These are phyloP conservation scores for Xylaria nigripes DNA, from an alignment of 495 filamentous ascomycete species.

Conservation along the genomic window DNA sequence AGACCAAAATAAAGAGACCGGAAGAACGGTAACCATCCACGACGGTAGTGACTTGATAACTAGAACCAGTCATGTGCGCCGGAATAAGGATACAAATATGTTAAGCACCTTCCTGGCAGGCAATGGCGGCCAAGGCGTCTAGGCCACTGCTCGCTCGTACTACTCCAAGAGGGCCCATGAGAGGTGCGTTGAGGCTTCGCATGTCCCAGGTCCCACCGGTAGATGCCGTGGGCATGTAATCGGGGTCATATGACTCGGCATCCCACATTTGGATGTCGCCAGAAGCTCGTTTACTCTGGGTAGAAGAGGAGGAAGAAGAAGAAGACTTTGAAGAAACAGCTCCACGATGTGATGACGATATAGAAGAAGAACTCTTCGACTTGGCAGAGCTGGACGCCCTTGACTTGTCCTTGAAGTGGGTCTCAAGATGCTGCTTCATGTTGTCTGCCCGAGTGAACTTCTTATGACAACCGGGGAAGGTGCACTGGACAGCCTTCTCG, in stretches of 20 bases:
- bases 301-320: constrained; percentile 19
- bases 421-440: constrained; percentile 95
- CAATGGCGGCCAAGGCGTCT: constrained; percentile 36
- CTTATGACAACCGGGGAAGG: constrained; percentile 69
- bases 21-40: neutral
- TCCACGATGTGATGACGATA: constrained; percentile 28
- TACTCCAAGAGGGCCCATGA: constrained; percentile 29
- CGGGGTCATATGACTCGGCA: constrained; percentile 16
- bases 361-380: constrained; percentile 26
- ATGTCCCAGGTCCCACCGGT: constrained; percentile 36
- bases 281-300: constrained; percentile 16
- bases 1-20: neutral
- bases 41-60: neutral
- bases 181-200: constrained; percentile 33
- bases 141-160: constrained; percentile 31
- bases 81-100: neutral
- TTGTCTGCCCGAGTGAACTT: constrained; percentile 95
- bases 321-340: constrained; percentile 26
- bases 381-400: constrained; percentile 25
- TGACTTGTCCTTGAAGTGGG: constrained; percentile 58
- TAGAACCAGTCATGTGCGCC: neutral
- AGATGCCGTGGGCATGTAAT: constrained; percentile 21
- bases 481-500: constrained; percentile 86
- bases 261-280: constrained; percentile 29
- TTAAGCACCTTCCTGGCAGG: constrained; percentile 31